Evolutionary conservation across 2,329 filamentous ascomycete species (phyloP).

Genomic region (Penicillium vulpinum): DNA sequence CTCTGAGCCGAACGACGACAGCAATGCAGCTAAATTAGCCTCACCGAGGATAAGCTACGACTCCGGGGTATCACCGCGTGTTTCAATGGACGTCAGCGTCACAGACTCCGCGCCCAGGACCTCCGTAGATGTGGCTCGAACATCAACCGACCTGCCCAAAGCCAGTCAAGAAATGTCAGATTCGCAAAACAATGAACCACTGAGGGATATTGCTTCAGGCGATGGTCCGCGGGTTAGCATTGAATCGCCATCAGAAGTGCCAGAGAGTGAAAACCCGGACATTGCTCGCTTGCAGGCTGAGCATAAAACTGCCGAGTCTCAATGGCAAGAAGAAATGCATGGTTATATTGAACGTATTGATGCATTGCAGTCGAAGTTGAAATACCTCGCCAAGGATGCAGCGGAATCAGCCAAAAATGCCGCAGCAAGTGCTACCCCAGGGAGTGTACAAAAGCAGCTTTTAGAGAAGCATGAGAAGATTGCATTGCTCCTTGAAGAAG

Average conservation of each 20-base stretch:
- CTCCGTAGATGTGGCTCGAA: conserved; percentile 13
- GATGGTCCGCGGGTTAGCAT: conserved; percentile 19
- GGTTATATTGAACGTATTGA: conserved; percentile 86
- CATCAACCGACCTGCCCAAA: conserved; percentile 1
- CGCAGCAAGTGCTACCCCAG: conserved; percentile 61
- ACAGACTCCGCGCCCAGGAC: conserved; percentile 15
- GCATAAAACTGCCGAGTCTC: conserved; percentile 53
- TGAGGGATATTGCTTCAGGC: conserved; percentile 10
- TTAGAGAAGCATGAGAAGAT: conserved; percentile 91
- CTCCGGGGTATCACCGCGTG: conserved; percentile 21
- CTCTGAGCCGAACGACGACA: conserved; percentile 13
- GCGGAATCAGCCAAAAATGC: conserved; percentile 72
- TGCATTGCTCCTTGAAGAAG: conserved; percentile 85
- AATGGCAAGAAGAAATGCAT: conserved; percentile 79
- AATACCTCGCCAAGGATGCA: conserved; percentile 80
- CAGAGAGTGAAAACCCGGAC: conserved; percentile 44
- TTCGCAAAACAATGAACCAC: neutral
- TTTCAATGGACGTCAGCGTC: conserved; percentile 28
- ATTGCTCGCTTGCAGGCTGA: conserved; percentile 53
- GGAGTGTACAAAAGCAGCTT: conserved; percentile 72
- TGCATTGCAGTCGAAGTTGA: conserved; percentile 84
- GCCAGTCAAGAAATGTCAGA: conserved; percentile 10
- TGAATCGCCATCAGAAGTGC: conserved; percentile 17
- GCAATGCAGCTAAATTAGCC: conserved; percentile 8
- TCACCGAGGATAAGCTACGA: conserved; percentile 34